These are phyloP conservation scores for Funneliformis caledonium DNA, from an alignment of 371 early-diverging fungal species.

Conservation along the genomic window DNA sequence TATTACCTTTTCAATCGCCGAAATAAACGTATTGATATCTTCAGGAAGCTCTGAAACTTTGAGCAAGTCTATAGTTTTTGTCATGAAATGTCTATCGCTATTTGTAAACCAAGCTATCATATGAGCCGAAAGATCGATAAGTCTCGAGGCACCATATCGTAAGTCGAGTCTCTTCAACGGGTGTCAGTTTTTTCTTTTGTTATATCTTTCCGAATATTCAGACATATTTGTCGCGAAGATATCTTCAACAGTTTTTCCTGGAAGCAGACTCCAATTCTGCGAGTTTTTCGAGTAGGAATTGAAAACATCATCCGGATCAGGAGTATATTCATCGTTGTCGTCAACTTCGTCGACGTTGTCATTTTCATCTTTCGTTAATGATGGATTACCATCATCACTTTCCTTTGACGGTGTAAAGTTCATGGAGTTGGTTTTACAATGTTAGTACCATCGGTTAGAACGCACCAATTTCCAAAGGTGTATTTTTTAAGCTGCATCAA, in stretches of 20 bases:
- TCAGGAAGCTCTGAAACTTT: background rate
- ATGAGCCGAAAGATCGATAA: constrained; percentile 22
- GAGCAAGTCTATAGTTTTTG: background rate
- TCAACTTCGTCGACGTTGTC: background rate
- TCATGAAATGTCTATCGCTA: background rate
- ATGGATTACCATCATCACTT: too few relatives aligned
- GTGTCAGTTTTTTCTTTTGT: constrained; percentile 16
- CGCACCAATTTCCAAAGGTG: too few relatives aligned
- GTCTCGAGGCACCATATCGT: constrained; percentile 3
- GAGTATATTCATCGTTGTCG: background rate
- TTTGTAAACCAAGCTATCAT: constrained; percentile 17
- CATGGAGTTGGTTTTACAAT: too few relatives aligned
- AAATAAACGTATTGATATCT: background rate
- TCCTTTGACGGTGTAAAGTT: too few relatives aligned
- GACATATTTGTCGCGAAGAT: constrained; percentile 8
- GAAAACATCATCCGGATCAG: background rate
- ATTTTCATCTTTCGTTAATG: background rate
- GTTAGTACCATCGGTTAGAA: too few relatives aligned
- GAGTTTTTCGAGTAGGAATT: background rate
- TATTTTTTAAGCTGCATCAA: too few relatives aligned
- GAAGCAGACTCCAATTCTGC: constrained; percentile 11
- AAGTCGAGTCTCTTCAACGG: background rate
- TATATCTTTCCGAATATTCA: constrained; percentile 21
- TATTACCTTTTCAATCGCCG: constrained; percentile 30
- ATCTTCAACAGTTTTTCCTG: constrained; percentile 24